Base-by-base conservation (phyloP, 2,329 filamentous ascomycete genomes). In the Microdochium trichocladiopsis region DNA sequence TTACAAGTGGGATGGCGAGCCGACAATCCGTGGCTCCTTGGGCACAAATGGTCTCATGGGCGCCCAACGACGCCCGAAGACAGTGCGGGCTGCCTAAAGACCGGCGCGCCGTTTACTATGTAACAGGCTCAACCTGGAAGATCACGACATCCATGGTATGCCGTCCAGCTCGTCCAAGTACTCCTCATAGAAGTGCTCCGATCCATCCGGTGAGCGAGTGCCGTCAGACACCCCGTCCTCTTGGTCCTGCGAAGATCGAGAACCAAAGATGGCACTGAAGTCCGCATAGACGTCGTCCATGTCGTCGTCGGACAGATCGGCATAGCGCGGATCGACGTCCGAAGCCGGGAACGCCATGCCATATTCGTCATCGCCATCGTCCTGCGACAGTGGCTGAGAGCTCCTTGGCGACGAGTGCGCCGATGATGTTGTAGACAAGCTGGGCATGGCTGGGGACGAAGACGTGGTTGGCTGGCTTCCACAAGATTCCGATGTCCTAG, bases 101-200 rank as follows among this genome's bases (percentile, higher is more conserved):
- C n/a, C n/a, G n/a, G n/a, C n/a, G n/a, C n/a, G n/a, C n/a, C n/a
- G n/a, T n/a, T n/a, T n/a, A n/a, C n/a, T n/a, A n/a, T n/a, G n/a
- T n/a, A n/a, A n/a, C n/a, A n/a, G n/a, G n/a, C n/a, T n/a, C n/a
- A n/a, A n/a, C n/a, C n/a, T n/a, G n/a, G n/a, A n/a, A n/a, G n/a
- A 60, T 58, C 66, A 63, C 18, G 60, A 64, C 33, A 65, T 58
- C 64, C 76, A 79, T 6, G 75, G 73, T 54, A 81, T 79, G 10
- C 77, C 78, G 55, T 81, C 78, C 54, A 81, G 60, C 54, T 80
- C 77, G 57, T 81, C 78, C 58, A 81, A 68, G 58, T 77, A 79
- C 58, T 79, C 77, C 59, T 81, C 78, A 51, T 76, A 76, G 24
- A 72, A 74, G 51, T 75, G 66, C 18, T 72, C 71, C 2, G 66